phyloP scores from a whole-genome alignment of 176 grass and related monocot genomes.

The Oryza meridionalis region DNA sequence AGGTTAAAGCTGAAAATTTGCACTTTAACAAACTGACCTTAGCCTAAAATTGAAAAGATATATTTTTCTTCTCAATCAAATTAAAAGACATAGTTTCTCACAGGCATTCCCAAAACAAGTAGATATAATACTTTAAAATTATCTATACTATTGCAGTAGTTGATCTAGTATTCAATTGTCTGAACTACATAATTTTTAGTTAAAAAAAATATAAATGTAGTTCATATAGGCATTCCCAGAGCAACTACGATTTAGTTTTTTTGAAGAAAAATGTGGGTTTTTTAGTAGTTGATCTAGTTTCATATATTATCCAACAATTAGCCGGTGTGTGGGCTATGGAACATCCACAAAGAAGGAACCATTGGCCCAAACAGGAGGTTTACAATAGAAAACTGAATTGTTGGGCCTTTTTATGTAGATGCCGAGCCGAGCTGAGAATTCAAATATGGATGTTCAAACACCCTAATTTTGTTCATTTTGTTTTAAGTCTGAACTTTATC shows the following conservation, averaged over 20 bases:
- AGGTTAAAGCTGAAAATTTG: not conserved
- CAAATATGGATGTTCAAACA: not conserved
- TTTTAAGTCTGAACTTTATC: too few species aligned
- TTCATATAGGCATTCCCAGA: not conserved
- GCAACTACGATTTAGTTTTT: not conserved
- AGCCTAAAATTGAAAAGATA: not conserved
- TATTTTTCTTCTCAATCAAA: not conserved
- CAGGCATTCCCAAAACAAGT: not conserved
- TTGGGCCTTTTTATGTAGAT: not conserved
- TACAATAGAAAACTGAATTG: not conserved
- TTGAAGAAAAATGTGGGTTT: not conserved
- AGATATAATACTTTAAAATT: not conserved
- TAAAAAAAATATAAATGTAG: not conserved
- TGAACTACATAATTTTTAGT: not conserved
- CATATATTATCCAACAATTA: not conserved
- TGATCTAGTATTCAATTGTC: not conserved
- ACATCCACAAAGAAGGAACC: not conserved
- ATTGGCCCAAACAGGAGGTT: not conserved
- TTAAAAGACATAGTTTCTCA: too few species aligned
- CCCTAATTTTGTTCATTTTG: too few species aligned
- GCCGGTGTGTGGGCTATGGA: not conserved
- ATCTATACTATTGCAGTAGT: not conserved
- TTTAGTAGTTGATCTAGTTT: not conserved
- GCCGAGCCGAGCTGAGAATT: not conserved
- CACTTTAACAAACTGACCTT: not conserved